Evolutionary conservation across 345 rosid species (phyloP), one percentile per base, ranked within the genome.

Genomic region (Citrus trifoliata): DNA sequence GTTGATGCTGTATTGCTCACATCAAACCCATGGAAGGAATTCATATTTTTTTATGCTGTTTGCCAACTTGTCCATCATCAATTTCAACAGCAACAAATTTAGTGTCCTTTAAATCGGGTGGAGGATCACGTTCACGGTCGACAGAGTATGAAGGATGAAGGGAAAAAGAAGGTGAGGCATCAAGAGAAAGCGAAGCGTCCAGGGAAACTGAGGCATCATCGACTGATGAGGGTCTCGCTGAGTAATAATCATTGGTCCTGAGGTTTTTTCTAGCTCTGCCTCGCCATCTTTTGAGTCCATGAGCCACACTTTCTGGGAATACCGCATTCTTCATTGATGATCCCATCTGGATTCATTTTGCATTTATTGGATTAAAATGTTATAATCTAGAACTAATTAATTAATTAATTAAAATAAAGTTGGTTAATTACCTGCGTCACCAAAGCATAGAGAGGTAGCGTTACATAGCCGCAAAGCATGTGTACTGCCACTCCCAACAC

Each of bases 401-500:
- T 0, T 28, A 5, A 22, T 46, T 28, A 13, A 70, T 46, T 27
- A 25, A 70, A 38, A 28, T 21, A 71, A 53, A 3, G 12, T 8
- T 71, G 0, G 18, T 27, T 48, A 16, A 4, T 22, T 82, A 90
- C 91, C 93, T 88, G 90, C 0, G 88, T 86, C 77, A 88, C 92
- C 85, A 90, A 70, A 69, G 94, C 94, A 75, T 89, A 89, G 2
- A 90, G 90, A 37, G 94, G 94, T 2, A 90, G 78, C 2, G 91
- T 90, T 8, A 90, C 92, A 30, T 90, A 89, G 78, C 92, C 92
- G 22, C 91, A 86, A 0, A 89, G 89, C 66, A 88, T 75, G 64
- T 90, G 90, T 4, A 85, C 88, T 62, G 78, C 4, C 58, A 82
- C 79, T 68, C 92, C 91, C 85, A 86, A 78, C n/a, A 67, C 86